A percentile compares a stretch with the other conserved stretches of the same genome.
Conservation (phyloP, 2,329 filamentous ascomycete species). For the Aurifilum marmelostoma region DNA sequence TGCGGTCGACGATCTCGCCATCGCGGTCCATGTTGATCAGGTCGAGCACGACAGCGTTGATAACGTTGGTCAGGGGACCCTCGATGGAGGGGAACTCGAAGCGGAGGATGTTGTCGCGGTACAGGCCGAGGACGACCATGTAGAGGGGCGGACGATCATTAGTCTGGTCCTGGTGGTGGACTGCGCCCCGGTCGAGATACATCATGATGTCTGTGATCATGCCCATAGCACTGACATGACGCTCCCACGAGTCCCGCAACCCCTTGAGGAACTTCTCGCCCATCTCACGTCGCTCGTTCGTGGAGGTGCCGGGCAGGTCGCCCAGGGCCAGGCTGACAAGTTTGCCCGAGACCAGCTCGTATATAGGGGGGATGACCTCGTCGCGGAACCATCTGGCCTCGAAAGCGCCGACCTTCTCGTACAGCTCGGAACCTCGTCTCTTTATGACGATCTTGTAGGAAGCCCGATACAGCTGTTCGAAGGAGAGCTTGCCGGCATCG, state of each 20-base stretch:
- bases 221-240: conserved; percentile 90
- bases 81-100: conserved; percentile 43
- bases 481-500: conserved; percentile 86
- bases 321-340: conserved; percentile 65
- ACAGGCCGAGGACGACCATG: conserved; percentile 81
- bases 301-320: conserved; percentile 60
- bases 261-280: conserved; percentile 83
- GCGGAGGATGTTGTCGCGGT: conserved; percentile 81
- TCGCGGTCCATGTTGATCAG: conserved; percentile 91
- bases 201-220: conserved; percentile 97
- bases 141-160: conserved; percentile 72
- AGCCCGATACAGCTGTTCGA: conserved; percentile 92
- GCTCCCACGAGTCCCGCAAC: conserved; percentile 79
- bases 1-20: conserved; percentile 85
- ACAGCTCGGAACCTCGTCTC: conserved; percentile 82
- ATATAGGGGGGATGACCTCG: conserved; percentile 73
- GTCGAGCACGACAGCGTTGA: conserved; percentile 83
- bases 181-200: conserved; percentile 84
- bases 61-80: conserved; percentile 67
- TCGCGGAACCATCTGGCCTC: conserved; percentile 80
- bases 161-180: conserved; percentile 69
- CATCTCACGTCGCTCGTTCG: conserved; percentile 75
- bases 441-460: conserved; percentile 92
- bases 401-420: conserved; percentile 77
- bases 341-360: conserved; percentile 69